Evolutionary conservation across 2,329 filamentous ascomycete genomes (phyloP), one percentile per base, ranked within the genome.

Genomic region (Tetracladium maxilliforme): DNA sequence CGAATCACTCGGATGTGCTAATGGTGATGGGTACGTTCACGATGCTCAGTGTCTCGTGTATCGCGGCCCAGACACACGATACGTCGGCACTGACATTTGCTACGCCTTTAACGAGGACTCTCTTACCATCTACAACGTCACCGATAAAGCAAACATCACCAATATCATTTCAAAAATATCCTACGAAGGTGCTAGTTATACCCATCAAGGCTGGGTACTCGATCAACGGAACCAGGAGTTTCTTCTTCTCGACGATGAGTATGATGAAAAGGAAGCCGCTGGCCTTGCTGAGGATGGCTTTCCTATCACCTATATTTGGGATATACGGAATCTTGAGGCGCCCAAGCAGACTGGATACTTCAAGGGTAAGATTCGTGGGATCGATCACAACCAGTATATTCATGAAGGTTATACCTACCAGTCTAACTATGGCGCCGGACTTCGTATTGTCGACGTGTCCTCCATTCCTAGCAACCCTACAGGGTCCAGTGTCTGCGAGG

Each of bases 181-280:
- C 2, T 64, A 64, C 39, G 48, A 53, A n/a, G 60, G 61, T 21
- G 57, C 56, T 10, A 38, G 52, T 6, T 64, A 64, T 43, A 60
- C 57, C 2, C 60, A 65, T 36, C 52, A 61, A 35, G 52, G 55
- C 16, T 51, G 47, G 32, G 37, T 58, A 12, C 40, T 54, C 27
- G 43, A 52, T 13, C 19, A 15, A 1, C 39, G 43, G 24, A 45
- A 44, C 38, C 45, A 49, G 35, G 35, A 53, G 22, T 63, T 51
- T 36, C 51, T 67, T 4, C 47, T 65, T 10, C 38, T 64, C 5
- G 62, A 67, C 33, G 62, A 68, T 33, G 63, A 68, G 39, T 49
- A 59, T 8, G 63, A 69, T 29, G 64, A 69, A 45, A 28, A 35
- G 4, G 39, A 56, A 6, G 39, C 39, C 4, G 42, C 46, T 0